Percentiles rank a stretch among this genome's conserved stretches.
Evolutionary conservation across 148 eudicot genomes (phyloP).

Genomic region (Persicaria maculosa): DNA sequence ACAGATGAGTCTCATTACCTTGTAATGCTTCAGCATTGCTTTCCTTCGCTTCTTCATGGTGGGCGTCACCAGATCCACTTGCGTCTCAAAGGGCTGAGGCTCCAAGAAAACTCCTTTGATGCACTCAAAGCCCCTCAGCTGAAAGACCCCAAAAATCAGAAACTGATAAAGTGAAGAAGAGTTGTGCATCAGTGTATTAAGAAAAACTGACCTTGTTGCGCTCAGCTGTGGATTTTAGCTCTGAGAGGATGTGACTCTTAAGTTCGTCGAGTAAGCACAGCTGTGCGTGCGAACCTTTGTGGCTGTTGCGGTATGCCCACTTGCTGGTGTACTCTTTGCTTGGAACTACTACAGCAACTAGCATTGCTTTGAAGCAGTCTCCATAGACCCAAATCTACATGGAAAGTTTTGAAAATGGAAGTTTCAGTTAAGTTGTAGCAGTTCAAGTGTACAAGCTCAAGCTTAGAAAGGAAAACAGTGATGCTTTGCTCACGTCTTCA

Average conservation of each 20-base stretch:
- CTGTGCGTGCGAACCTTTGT: slow-evolving; percentile 35
- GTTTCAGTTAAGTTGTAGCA: background rate
- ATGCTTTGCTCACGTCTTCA: slow-evolving; percentile 64
- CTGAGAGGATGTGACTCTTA: slow-evolving; percentile 37
- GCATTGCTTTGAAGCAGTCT: slow-evolving; percentile 74
- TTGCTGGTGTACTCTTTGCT: slow-evolving; percentile 54
- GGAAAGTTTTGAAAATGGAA: background rate
- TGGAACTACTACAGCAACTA: slow-evolving; percentile 84
- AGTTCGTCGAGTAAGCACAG: slow-evolving; percentile 46
- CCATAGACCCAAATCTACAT: slow-evolving; percentile 93
- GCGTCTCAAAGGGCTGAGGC: slow-evolving; percentile 52
- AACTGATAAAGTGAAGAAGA: background rate
- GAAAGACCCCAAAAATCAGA: background rate
- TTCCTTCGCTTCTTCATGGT: slow-evolving; percentile 83
- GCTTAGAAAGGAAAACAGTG: background rate
- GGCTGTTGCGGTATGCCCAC: slow-evolving; percentile 63
- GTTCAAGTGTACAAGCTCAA: background rate
- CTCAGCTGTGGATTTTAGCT: slow-evolving; percentile 62
- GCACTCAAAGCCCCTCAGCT: slow-evolving; percentile 85
- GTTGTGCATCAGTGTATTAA: background rate
- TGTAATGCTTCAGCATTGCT: slow-evolving; percentile 52
- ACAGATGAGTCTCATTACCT: slow-evolving; percentile 63
- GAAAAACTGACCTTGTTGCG: slow-evolving; percentile 62
- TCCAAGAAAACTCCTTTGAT: slow-evolving; percentile 75
- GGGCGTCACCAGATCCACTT: slow-evolving; percentile 61